These are phyloP conservation scores for Flaveria brownii DNA, from an alignment of 129 eudicot species.

Conservation along the genomic window DNA sequence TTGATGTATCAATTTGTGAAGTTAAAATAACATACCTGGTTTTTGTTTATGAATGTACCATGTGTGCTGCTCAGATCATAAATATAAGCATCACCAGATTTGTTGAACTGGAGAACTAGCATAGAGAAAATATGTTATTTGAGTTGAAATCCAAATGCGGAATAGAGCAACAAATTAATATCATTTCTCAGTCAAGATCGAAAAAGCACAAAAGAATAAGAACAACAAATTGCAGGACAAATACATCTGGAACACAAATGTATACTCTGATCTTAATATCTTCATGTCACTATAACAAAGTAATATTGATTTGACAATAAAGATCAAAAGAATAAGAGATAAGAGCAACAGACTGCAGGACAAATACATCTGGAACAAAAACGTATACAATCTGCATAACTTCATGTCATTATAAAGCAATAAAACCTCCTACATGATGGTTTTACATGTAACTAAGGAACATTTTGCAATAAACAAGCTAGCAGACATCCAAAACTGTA, in stretches of 20 bases:
- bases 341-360: background rate
- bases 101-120: constrained; percentile 90
- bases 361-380: background rate
- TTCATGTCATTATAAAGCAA: constrained; percentile 11
- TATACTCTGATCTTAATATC: background rate
- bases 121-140: constrained; percentile 17
- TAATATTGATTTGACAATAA: background rate
- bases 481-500: background rate
- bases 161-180: background rate
- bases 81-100: constrained; percentile 68
- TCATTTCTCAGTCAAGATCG: background rate
- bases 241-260: background rate
- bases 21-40: constrained; percentile 54
- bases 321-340: background rate
- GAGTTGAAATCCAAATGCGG: constrained; percentile 21
- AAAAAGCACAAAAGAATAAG: background rate
- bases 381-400: background rate
- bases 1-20: background rate
- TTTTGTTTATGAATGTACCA: constrained; percentile 86
- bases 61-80: constrained; percentile 97
- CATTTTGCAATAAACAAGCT: background rate
- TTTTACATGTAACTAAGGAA: background rate
- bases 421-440: background rate
- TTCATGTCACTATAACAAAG: constrained; percentile 1
- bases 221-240: constrained; percentile 1